Base-by-base conservation (phyloP, 2,329 filamentous ascomycete species). In the Trematosphaeria pertusa region DNA sequence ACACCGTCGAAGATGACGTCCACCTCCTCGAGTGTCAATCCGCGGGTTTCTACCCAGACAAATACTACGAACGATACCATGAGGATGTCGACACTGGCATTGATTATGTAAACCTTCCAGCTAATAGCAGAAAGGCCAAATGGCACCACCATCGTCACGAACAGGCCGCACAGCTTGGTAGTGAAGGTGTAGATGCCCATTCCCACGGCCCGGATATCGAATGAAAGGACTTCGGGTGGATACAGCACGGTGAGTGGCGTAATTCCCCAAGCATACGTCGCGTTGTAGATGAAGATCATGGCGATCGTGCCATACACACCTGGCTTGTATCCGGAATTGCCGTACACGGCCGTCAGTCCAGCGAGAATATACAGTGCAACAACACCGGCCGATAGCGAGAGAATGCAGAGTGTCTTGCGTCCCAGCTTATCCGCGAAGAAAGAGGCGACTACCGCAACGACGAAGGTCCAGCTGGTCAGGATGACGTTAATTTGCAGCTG, bases 391-490 rank as follows among this genome's bases (percentile, higher is more conserved):
- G 44, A 37, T 3, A 59, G 40, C 1, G 49, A 52, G 5, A 43
- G 38, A 1, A 49, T 43, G 21, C 54, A 55, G 5, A 56, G 43
- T 12, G 37, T 49, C 51, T 61, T 52, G 26, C 71, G 67, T 1
- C 70, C 69, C 3, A 73, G 50, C 14, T 59, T 56, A 38, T 73
- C 69, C 2, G 67, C 54, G 44, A 70, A 64, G 38, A 65, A 71
- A 18, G 65, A 72, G 7, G 66, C 71, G 5, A 60, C 26, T 7
- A 74, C 35, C 1, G 75, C 65, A 31, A 73, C 51, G 12, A 56
- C 48, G 2, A 75, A 56, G 37, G 73, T 75, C 65, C 72, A 73
- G 35, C 75, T 67, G 11, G 74, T 69, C 3, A 78, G 61, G 34
- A 62, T 64, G 10, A 62, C 48, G 37, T 75, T 75, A 54, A 77